Percentiles rank a stretch among this genome's conserved stretches.
phyloP scores from a whole-genome alignment of 352 stramenopile species.

The Hyaloperonospora brassicae region DNA sequence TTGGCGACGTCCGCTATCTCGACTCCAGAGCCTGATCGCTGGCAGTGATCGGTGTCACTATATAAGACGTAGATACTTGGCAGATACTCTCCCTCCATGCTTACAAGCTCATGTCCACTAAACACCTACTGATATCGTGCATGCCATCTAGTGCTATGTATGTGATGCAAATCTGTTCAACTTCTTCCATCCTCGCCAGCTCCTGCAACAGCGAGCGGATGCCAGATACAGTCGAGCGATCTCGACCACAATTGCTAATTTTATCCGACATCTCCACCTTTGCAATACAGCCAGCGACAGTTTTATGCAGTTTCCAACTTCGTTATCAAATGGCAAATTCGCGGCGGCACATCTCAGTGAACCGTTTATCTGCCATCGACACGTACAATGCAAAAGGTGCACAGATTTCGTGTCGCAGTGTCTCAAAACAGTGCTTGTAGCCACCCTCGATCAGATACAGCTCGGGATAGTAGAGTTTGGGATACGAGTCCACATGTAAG shows the following conservation, averaged over 20 bases:
- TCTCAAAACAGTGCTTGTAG: constrained; percentile 68
- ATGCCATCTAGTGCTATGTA: too few relatives aligned
- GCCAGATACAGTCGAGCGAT: background rate
- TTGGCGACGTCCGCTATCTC: too few relatives aligned
- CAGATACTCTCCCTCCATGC: too few relatives aligned
- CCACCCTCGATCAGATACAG: constrained; percentile 63
- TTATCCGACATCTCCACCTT: constrained; percentile 27
- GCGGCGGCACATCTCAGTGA: constrained; percentile 33
- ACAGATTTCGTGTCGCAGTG: constrained; percentile 31
- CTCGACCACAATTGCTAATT: background rate
- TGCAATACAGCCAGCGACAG: constrained; percentile 23
- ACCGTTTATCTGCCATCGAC: constrained; percentile 41
- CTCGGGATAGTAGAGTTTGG: constrained; percentile 57
- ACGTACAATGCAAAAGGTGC: constrained; percentile 30
- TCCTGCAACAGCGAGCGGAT: constrained; percentile 29
- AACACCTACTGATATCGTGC: too few relatives aligned
- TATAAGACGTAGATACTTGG: too few relatives aligned
- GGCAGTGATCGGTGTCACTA: too few relatives aligned
- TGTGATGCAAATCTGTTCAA: too few relatives aligned
- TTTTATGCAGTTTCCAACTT: constrained; percentile 46
- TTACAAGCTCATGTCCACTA: too few relatives aligned
- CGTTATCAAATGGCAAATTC: constrained; percentile 42
- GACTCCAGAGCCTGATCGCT: too few relatives aligned
- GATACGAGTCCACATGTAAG: constrained; percentile 49
- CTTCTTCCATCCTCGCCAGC: constrained; percentile 9